Evolutionary conservation across 768 basidiomycete species (phyloP).

Genomic region (Inosperma sp.): DNA sequence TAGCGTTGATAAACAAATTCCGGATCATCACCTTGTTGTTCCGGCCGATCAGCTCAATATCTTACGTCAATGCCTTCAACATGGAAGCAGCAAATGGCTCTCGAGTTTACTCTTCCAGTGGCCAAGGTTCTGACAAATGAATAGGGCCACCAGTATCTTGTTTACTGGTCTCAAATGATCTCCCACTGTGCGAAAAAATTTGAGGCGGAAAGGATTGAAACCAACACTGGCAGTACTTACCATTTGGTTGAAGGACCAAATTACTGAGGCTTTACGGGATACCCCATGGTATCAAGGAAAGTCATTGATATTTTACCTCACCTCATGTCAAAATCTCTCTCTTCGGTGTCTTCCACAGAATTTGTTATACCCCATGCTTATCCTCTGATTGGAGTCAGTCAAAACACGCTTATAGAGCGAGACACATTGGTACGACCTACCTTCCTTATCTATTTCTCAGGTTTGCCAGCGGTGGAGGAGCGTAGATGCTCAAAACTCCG

Average conservation of each 20-base stretch:
- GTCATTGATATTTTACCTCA: background rate
- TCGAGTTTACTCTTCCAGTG: no score
- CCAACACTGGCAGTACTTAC: background rate
- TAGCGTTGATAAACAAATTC: no score
- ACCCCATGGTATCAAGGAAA: background rate
- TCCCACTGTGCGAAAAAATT: no score
- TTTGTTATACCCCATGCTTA: background rate
- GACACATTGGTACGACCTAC: background rate
- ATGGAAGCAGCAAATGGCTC: no score
- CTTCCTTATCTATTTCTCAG: conserved; percentile 2
- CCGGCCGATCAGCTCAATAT: no score
- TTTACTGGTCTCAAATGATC: background rate
- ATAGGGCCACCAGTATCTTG: no score
- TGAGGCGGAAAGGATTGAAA: background rate
- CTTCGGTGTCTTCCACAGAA: background rate
- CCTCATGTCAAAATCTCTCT: background rate
- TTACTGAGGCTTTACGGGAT: background rate
- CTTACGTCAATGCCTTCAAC: no score
- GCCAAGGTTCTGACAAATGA: no score
- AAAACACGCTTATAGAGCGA: background rate
- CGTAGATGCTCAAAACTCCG: conserved; percentile 7
- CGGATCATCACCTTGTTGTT: no score
- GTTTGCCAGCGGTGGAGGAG: conserved; percentile 7
- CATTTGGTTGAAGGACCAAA: background rate
- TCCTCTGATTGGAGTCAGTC: background rate